Percentiles rank a stretch among this genome's conserved stretches.
These are phyloP conservation scores for Fusarium protoensiforme DNA, from an alignment of 2,329 filamentous ascomycete species.

Conservation along the genomic window DNA sequence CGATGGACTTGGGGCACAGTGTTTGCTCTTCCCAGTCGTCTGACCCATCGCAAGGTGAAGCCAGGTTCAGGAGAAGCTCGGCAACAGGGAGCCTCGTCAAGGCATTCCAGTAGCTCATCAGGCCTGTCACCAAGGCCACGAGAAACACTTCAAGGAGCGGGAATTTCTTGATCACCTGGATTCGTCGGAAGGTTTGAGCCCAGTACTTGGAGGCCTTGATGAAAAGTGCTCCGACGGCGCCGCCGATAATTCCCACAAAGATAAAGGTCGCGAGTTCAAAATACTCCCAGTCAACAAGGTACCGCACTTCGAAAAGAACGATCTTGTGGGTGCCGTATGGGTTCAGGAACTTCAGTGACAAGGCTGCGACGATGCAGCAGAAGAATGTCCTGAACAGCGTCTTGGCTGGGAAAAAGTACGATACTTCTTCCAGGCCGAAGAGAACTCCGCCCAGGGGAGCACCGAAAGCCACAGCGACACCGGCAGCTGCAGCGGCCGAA, in stretches of 20 bases:
- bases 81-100: constrained; percentile 91
- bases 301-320: constrained; percentile 94
- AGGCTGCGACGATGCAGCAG: constrained; percentile 92
- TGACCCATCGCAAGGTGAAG: constrained; percentile 84
- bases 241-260: constrained; percentile 86
- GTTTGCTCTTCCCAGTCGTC: constrained; percentile 74
- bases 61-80: constrained; percentile 89
- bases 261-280: constrained; percentile 91
- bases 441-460: constrained; percentile 88
- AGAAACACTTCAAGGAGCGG: constrained; percentile 89
- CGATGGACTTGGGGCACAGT: constrained; percentile 77
- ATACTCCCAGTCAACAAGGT: constrained; percentile 89
- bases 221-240: constrained; percentile 87
- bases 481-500: constrained; percentile 91
- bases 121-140: constrained; percentile 85
- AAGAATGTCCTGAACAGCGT: constrained; percentile 98
- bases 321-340: constrained; percentile 97
- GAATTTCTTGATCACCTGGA: constrained; percentile 81
- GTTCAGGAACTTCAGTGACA: constrained; percentile 94
- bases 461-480: constrained; percentile 94
- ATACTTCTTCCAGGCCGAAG: constrained; percentile 94
- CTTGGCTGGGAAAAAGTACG: constrained; percentile 97
- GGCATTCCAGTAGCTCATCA: constrained; percentile 92
- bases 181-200: constrained; percentile 88
- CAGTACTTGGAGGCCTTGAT: constrained; percentile 95